Conservation (phyloP, 192 early-diverging fungal species). For the Phycomyces blakesleeanus region DNA sequence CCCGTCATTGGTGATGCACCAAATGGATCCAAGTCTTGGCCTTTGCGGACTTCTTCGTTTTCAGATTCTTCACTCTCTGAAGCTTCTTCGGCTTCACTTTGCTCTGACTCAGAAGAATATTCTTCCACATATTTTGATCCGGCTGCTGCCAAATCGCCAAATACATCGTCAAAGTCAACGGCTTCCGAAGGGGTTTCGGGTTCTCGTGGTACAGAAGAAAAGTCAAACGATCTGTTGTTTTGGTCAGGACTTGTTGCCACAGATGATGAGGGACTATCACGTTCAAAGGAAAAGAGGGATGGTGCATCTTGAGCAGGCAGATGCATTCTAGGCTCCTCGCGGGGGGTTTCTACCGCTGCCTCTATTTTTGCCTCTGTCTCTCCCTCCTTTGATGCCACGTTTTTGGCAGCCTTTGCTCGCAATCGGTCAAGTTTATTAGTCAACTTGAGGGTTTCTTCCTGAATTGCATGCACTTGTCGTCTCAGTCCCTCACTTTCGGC, state of each 20-base stretch:
- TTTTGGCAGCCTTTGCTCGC: slow-evolving; percentile 40
- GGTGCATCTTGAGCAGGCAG: neutral
- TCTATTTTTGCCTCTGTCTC: neutral
- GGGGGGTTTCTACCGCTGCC: neutral
- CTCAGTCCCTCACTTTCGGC: slow-evolving; percentile 46
- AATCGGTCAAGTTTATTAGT: slow-evolving; percentile 52
- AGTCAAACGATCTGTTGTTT: slow-evolving; percentile 17
- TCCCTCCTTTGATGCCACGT: neutral
- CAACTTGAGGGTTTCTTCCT: slow-evolving; percentile 52
- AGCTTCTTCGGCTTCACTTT: neutral
- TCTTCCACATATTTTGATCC: neutral
- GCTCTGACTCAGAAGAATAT: slow-evolving; percentile 4
- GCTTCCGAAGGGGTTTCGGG: neutral
- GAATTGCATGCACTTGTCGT: slow-evolving; percentile 43
- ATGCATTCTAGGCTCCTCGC: neutral
- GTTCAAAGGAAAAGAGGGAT: neutral
- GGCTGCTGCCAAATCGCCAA: slow-evolving; percentile 9
- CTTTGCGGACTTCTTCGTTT: neutral
- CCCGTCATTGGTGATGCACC: neutral
- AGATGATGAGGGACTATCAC: neutral
- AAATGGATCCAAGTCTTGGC: neutral
- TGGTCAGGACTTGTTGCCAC: slow-evolving; percentile 4
- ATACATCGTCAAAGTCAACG: slow-evolving; percentile 15
- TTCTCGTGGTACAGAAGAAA: neutral
- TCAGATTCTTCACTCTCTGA: slow-evolving; percentile 1